Conservation (phyloP, 1,284 basidiomycete species). For the Boletus smithii region DNA sequence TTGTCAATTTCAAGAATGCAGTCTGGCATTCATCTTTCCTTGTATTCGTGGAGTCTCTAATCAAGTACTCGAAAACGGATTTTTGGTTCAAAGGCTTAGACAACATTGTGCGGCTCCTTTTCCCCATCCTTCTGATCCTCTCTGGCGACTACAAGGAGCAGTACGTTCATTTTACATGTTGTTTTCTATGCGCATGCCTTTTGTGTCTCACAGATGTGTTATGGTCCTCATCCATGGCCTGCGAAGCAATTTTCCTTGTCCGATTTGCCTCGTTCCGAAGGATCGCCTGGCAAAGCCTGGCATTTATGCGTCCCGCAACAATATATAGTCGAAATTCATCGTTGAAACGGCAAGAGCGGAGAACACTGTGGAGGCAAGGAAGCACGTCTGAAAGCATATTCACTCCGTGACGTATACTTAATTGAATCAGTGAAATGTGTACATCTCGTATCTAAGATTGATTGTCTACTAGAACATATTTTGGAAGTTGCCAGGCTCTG, state of each 20-base stretch:
- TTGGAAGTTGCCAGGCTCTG: too few species aligned
- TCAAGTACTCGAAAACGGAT: constrained; percentile 11
- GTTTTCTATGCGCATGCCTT: too few species aligned
- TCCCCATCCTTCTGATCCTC: constrained; percentile 16
- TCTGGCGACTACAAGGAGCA: constrained; percentile 24
- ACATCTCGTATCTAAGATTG: too few species aligned
- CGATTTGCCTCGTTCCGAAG: constrained; percentile 6
- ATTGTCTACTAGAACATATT: too few species aligned
- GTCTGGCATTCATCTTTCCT: constrained; percentile 28
- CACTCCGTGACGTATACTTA: too few species aligned
- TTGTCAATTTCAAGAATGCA: constrained; percentile 34
- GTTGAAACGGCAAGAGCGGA: not conserved
- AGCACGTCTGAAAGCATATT: too few species aligned
- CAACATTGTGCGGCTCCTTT: not conserved
- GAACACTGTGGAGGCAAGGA: too few species aligned
- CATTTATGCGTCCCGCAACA: not conserved
- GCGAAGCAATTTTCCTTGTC: constrained; percentile 10
- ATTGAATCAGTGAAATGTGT: too few species aligned
- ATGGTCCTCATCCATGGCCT: constrained; percentile 9
- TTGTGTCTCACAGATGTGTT: constrained; percentile 4
- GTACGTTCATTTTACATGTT: constrained; percentile 10
- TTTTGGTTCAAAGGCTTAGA: constrained; percentile 8
- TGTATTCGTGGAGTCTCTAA: constrained; percentile 14
- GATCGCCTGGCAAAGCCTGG: not conserved
- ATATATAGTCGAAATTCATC: not conserved